Conservation (phyloP, 176 grass and related monocot genomes). For the Aegilops speltoides region DNA sequence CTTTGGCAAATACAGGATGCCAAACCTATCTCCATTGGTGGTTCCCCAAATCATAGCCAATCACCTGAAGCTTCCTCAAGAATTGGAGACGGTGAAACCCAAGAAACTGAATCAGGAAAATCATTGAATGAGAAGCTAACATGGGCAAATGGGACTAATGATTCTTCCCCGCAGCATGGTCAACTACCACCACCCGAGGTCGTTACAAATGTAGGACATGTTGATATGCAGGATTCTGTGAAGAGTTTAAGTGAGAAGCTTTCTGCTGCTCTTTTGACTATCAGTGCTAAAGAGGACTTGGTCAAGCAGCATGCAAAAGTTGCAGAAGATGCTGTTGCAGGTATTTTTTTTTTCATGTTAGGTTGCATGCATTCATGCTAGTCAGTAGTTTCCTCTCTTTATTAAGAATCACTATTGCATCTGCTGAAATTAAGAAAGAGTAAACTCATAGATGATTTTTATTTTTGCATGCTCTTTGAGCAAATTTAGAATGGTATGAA, state of each 20-base stretch:
- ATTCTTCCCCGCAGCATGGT: constrained; percentile 41
- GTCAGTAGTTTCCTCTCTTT: background rate
- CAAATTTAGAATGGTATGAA: background rate
- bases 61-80: constrained; percentile 48
- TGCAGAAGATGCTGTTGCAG: constrained; percentile 95
- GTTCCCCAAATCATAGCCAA: constrained; percentile 53
- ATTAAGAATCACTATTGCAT: constrained; percentile 13
- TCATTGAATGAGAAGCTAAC: constrained; percentile 40
- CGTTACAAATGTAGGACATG: constrained; percentile 28
- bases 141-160: constrained; percentile 17
- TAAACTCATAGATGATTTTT: background rate
- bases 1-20: constrained; percentile 43
- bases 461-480: background rate
- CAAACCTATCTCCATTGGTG: constrained; percentile 24
- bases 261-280: constrained; percentile 76
- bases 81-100: constrained; percentile 40
- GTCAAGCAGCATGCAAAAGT: constrained; percentile 96
- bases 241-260: constrained; percentile 86
- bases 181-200: constrained; percentile 25
- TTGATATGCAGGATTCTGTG: constrained; percentile 50
- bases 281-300: constrained; percentile 86
- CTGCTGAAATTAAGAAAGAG: background rate
- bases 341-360: constrained; percentile 37
- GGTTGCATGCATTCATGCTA: background rate
- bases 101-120: constrained; percentile 36